Evolutionary conservation across 2,329 filamentous ascomycete species (phyloP).

Genomic region (Neonectria hederae): DNA sequence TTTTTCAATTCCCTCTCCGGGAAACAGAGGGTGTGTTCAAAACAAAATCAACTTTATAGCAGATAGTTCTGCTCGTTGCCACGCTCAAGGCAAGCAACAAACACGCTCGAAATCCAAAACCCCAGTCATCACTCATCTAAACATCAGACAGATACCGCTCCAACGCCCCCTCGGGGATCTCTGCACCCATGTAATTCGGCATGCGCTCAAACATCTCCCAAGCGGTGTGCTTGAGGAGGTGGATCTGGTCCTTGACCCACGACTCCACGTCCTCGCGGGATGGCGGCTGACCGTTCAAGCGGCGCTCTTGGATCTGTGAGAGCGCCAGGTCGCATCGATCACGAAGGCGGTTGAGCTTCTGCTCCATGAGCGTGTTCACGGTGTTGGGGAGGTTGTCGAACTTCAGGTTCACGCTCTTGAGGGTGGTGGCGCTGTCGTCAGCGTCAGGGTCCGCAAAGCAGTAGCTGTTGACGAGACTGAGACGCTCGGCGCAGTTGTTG

Average conservation of each 20-base stretch:
- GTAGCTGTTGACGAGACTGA: slow-evolving; percentile 22
- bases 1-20: not conserved
- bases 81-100: not conserved
- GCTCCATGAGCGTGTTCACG: slow-evolving; percentile 3
- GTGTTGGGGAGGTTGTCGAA: slow-evolving; percentile 7
- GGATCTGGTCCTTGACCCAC: slow-evolving; percentile 19
- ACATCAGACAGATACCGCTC: slow-evolving; percentile 1
- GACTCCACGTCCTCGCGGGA: slow-evolving; percentile 11
- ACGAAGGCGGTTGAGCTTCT: not conserved
- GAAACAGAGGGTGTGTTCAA: not conserved
- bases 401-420: slow-evolving; percentile 12
- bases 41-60: not conserved
- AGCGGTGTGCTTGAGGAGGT: slow-evolving; percentile 16
- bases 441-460: slow-evolving; percentile 12
- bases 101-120: not conserved
- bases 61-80: not conserved
- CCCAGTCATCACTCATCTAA: not conserved
- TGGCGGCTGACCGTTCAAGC: not conserved
- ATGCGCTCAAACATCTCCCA: slow-evolving; percentile 24
- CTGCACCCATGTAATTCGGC: slow-evolving; percentile 6
- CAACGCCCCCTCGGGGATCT: slow-evolving; percentile 6
- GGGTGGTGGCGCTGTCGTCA: slow-evolving; percentile 15
- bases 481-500: slow-evolving; percentile 13
- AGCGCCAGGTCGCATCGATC: not conserved
- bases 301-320: not conserved